These are phyloP conservation scores for Triangularia setosa DNA, from an alignment of 2,329 filamentous ascomycete species.

Conservation along the genomic window DNA sequence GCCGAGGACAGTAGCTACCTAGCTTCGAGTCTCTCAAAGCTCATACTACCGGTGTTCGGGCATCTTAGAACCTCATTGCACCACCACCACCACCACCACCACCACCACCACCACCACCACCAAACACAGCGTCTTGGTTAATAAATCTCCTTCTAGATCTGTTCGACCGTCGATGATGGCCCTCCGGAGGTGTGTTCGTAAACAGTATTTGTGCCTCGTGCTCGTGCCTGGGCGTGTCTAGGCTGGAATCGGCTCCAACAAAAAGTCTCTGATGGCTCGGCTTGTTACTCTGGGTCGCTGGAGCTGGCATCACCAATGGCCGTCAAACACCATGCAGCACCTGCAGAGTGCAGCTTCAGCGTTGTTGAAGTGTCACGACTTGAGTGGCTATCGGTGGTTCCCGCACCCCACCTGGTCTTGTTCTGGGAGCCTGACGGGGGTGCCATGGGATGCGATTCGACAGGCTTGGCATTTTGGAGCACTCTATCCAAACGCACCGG, in stretches of 20 bases:
- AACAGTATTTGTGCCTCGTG: not conserved
- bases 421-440: slow-evolving; percentile 25
- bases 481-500: slow-evolving; percentile 9
- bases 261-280: slow-evolving; percentile 9
- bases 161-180: too few species aligned
- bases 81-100: too few species aligned
- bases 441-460: slow-evolving; percentile 1
- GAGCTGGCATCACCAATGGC: slow-evolving; percentile 16
- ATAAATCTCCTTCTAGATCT: too few species aligned
- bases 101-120: too few species aligned
- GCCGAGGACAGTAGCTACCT: not conserved
- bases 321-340: slow-evolving; percentile 21
- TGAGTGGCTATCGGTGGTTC: slow-evolving; percentile 24
- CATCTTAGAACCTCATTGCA: not conserved
- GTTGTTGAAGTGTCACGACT: slow-evolving; percentile 27
- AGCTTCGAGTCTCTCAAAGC: too few species aligned
- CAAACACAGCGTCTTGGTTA: too few species aligned
- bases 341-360: slow-evolving; percentile 24
- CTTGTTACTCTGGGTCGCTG: slow-evolving; percentile 14
- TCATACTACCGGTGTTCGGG: not conserved
- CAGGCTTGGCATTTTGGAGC: slow-evolving; percentile 15
- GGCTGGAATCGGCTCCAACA: not conserved
- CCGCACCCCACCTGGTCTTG: slow-evolving; percentile 19
- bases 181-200: not conserved
- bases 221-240: not conserved